phyloP scores from a whole-genome alignment of 2,329 filamentous ascomycete species.

The Cadophora gregata region DNA sequence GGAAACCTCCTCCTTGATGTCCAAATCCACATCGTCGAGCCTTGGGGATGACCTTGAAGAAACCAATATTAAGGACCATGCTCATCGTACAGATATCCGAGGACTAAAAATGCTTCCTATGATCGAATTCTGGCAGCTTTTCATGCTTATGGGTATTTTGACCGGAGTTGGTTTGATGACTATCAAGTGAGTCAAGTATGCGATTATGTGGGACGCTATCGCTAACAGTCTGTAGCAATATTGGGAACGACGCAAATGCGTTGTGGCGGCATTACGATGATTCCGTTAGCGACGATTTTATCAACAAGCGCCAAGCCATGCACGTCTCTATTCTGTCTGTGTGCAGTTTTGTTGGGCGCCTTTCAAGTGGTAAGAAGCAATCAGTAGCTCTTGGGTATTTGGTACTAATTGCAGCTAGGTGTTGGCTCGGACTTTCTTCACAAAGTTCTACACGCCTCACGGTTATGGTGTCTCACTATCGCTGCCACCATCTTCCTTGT shows the following conservation, averaged over 20 bases:
- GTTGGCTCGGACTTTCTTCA: slow-evolving; percentile 92
- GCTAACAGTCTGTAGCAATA: slow-evolving; percentile 68
- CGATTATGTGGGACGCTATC: neutral
- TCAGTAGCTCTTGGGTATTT: slow-evolving; percentile 22
- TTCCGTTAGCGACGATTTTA: slow-evolving; percentile 72
- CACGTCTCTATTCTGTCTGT: slow-evolving; percentile 95
- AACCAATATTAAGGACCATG: slow-evolving; percentile 68
- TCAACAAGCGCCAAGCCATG: slow-evolving; percentile 82
- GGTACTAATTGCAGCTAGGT: slow-evolving; percentile 53
- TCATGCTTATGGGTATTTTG: slow-evolving; percentile 85
- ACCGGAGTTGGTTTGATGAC: slow-evolving; percentile 97
- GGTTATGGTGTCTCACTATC: slow-evolving; percentile 88
- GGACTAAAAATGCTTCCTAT: slow-evolving; percentile 75
- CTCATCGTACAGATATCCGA: slow-evolving; percentile 88
- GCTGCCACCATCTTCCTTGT: slow-evolving; percentile 79
- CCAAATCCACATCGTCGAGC: slow-evolving; percentile 59
- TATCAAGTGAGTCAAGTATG: slow-evolving; percentile 78
- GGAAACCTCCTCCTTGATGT: slow-evolving; percentile 84
- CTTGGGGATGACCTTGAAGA: slow-evolving; percentile 55
- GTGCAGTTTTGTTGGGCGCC: slow-evolving; percentile 81
- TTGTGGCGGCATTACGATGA: slow-evolving; percentile 88
- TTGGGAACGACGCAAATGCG: slow-evolving; percentile 86
- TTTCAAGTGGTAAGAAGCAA: slow-evolving; percentile 68
- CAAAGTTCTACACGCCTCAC: slow-evolving; percentile 78
- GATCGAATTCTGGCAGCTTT: slow-evolving; percentile 89